Evolutionary conservation across 441 rosid genomes (phyloP).

Genomic region (Biscutella laevigata): DNA sequence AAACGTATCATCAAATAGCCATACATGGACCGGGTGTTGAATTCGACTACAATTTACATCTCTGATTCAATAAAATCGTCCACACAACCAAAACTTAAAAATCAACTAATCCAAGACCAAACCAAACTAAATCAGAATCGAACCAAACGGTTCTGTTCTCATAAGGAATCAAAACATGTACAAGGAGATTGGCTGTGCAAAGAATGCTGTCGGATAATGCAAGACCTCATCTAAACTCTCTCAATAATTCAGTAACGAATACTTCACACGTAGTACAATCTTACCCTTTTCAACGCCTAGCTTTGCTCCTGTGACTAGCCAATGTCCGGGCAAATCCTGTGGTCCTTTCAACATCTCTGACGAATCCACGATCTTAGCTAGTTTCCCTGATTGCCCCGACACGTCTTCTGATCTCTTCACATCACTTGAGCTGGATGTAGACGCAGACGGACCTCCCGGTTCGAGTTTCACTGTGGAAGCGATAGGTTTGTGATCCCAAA

Average conservation of each 20-base stretch:
- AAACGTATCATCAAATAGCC: slow-evolving; percentile 18
- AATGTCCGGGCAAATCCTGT: slow-evolving; percentile 66
- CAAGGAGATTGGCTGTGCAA: slow-evolving; percentile 28
- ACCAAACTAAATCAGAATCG: slow-evolving; percentile 3
- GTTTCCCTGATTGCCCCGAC: slow-evolving; percentile 39
- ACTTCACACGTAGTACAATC: slow-evolving; percentile 61
- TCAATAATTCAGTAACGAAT: slow-evolving; percentile 65
- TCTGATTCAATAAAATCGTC: slow-evolving; percentile 16
- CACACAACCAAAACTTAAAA: slow-evolving; percentile 16
- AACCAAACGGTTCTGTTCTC: slow-evolving; percentile 12
- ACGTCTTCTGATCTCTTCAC: slow-evolving; percentile 48
- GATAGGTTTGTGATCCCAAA: slow-evolving; percentile 70
- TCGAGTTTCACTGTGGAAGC: slow-evolving; percentile 19
- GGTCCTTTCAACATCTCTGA: slow-evolving; percentile 69
- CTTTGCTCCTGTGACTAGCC: slow-evolving; percentile 81
- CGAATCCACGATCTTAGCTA: slow-evolving; percentile 55
- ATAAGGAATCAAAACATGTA: slow-evolving; percentile 16
- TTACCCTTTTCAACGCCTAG: slow-evolving; percentile 70
- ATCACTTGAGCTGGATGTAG: slow-evolving; percentile 47
- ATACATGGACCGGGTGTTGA: slow-evolving; percentile 17
- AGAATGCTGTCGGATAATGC: slow-evolving; percentile 21
- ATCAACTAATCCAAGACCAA: slow-evolving; percentile 12
- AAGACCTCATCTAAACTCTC: slow-evolving; percentile 14
- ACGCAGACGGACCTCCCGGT: slow-evolving; percentile 24
- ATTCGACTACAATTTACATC: slow-evolving; percentile 23